phyloP scores from a whole-genome alignment of 1,284 basidiomycete species.

The Trametes polyzona region DNA sequence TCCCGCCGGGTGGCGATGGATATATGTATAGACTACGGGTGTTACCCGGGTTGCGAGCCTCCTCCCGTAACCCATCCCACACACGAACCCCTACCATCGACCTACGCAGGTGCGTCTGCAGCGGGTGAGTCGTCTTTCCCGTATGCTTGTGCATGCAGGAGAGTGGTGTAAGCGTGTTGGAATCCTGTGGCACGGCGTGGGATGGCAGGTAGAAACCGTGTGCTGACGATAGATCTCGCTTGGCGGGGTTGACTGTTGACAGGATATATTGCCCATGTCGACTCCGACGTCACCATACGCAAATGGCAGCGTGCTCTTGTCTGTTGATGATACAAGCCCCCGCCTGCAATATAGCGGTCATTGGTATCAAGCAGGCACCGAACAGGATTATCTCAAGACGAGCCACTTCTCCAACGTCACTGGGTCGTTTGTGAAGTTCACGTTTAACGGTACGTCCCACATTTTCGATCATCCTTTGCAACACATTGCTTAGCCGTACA shows the following conservation, averaged over 20 bases:
- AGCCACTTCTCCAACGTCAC: conserved; percentile 12
- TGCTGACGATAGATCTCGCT: not conserved
- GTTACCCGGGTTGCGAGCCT: not conserved
- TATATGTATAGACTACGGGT: not conserved
- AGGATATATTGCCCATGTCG: conserved; percentile 3
- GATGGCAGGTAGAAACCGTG: not conserved
- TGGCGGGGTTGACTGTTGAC: not conserved
- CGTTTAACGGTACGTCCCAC: conserved; percentile 19
- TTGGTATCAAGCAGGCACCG: conserved; percentile 2
- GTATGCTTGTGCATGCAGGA: not conserved
- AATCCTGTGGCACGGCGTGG: not conserved
- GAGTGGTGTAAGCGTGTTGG: too few relatives aligned
- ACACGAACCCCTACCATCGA: too few relatives aligned
- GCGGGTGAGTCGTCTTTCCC: not conserved
- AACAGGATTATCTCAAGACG: not conserved
- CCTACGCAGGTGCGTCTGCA: too few relatives aligned
- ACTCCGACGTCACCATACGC: not conserved
- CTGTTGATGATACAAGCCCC: conserved; percentile 18
- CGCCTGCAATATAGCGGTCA: conserved; percentile 14
- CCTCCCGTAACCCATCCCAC: not conserved
- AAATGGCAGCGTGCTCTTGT: conserved; percentile 6
- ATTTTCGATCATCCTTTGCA: not conserved
- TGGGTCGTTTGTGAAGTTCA: conserved; percentile 17
- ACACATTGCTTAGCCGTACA: not conserved
- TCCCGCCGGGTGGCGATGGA: conserved; percentile 7